phyloP scores from a whole-genome alignment of 2,329 filamentous ascomycete species.

The Exserohilum rostratum region DNA sequence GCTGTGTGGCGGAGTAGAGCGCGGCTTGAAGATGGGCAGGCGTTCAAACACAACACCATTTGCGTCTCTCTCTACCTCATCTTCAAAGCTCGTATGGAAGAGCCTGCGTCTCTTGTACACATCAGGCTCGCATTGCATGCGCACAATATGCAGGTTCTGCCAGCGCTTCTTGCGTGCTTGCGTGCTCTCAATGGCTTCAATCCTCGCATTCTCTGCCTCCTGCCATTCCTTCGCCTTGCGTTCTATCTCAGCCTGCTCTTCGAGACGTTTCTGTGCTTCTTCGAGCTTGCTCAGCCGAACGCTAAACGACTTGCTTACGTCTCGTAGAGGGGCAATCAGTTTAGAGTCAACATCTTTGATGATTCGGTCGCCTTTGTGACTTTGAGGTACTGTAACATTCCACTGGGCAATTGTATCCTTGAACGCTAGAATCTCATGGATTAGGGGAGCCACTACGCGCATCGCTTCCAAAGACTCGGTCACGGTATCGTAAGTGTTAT shows the following conservation, averaged over 20 bases:
- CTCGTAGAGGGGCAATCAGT: conserved; percentile 37
- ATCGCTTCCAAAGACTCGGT: conserved; percentile 21
- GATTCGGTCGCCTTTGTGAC: conserved; percentile 24
- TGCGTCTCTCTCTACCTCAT: conserved; percentile 42
- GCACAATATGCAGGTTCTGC: conserved; percentile 36
- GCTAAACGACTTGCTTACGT: conserved; percentile 10
- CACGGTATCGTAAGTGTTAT: conserved; percentile 5
- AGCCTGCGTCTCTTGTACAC: conserved; percentile 12
- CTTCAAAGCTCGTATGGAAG: conserved; percentile 17
- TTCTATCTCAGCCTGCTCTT: conserved; percentile 9
- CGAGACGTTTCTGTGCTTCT: conserved; percentile 3
- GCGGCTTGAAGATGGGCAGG: conserved; percentile 45
- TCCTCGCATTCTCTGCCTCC: conserved; percentile 3
- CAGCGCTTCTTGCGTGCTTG: conserved; percentile 29
- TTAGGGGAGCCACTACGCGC: conserved; percentile 23
- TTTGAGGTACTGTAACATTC: conserved; percentile 23
- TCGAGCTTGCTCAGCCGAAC: conserved; percentile 12
- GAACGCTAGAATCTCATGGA: conserved; percentile 27
- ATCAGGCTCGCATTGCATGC: conserved; percentile 36
- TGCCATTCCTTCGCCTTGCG: conserved; percentile 12
- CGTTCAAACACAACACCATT: conserved; percentile 51
- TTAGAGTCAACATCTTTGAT: conserved; percentile 29
- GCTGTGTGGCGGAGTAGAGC: conserved; percentile 28
- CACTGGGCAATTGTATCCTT: conserved; percentile 32
- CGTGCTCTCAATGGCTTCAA: not conserved